phyloP scores from a whole-genome alignment of 108 stramenopile genomes.

The Parietichytrium sp. region DNA sequence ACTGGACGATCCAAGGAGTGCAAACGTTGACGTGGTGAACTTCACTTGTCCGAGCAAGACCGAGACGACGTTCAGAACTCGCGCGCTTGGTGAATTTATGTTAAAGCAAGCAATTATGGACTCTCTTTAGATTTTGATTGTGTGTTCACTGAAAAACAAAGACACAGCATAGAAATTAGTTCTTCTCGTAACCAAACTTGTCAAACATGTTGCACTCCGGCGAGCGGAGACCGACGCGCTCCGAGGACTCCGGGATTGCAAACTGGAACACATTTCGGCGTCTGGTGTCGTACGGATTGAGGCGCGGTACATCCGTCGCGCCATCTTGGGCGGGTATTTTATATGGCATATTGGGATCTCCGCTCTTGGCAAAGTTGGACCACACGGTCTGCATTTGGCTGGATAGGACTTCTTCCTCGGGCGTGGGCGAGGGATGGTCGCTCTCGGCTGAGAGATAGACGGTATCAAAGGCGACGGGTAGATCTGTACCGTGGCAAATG shows the following conservation, averaged over 20 bases:
- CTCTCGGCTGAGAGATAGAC: background rate
- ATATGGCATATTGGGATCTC: background rate
- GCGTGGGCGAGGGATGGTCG: background rate
- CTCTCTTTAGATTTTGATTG: too few relatives aligned
- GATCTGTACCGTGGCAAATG: conserved; percentile 39
- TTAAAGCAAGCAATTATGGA: too few relatives aligned
- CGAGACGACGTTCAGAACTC: too few relatives aligned
- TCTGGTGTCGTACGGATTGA: background rate
- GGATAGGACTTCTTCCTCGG: background rate
- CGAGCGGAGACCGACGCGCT: background rate
- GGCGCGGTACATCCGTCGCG: background rate
- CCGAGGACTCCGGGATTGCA: background rate
- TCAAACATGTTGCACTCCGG: background rate
- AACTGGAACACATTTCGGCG: background rate
- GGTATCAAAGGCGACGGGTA: conserved; percentile 36
- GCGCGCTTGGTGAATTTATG: too few relatives aligned
- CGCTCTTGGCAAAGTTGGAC: background rate
- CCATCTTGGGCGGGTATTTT: background rate
- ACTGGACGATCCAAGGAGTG: too few relatives aligned
- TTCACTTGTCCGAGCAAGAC: too few relatives aligned
- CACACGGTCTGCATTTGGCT: background rate
- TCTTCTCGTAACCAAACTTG: background rate
- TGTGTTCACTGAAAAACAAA: too few relatives aligned
- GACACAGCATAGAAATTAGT: too few relatives aligned
- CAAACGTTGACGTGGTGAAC: too few relatives aligned